Evolutionary conservation across 352 stramenopile genomes (phyloP), one percentile per base, ranked within the genome.

Genomic region (Globisporangium paddicum): DNA sequence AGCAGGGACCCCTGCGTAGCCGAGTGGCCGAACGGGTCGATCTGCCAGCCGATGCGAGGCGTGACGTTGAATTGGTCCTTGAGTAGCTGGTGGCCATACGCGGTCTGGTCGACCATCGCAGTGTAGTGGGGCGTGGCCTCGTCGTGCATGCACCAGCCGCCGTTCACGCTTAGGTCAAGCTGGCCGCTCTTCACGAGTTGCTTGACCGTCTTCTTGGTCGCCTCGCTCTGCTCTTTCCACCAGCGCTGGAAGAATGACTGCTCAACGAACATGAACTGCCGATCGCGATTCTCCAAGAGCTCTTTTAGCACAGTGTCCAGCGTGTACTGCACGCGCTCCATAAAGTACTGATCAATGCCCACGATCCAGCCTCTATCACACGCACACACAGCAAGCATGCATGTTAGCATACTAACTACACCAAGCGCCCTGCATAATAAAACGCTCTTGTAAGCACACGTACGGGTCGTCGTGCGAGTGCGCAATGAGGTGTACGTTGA

Each of bases 141-240:
- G 71, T 99, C 97, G 63, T 99, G 96, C 97, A 99, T 99, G 71
- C 86, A 96, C 97, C 97, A 99, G 44, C 96, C 97, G 37, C 96
- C 96, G 60, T 99, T 98, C 58, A 96, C 89, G 58, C 69, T 88
- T 3, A 99, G 96, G 53, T 95, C 86, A 5, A 99, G 77, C 16
- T 96, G 93, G 0, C 93, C 82, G 34, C 97, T 84, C 21, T 82
- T 73, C 10, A 99, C 93, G 7, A 99, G 77, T 44, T 87, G 67
- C 56, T 89, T 87, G 7, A 98, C 80, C 4, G 79, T 49, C 26
- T 59, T 56, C 56, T 97, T 93, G 26, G 81, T 80, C 16, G 76
- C 55, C 9, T 84, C 67, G 46, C 78, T 73, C 60, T 98, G 92
- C 52, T 98, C 63, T 16, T 88, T 68, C 90, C 95, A 99, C 96